phyloP scores from a whole-genome alignment of 2,329 filamentous ascomycete genomes.

The Aspergillus aculeatus region DNA sequence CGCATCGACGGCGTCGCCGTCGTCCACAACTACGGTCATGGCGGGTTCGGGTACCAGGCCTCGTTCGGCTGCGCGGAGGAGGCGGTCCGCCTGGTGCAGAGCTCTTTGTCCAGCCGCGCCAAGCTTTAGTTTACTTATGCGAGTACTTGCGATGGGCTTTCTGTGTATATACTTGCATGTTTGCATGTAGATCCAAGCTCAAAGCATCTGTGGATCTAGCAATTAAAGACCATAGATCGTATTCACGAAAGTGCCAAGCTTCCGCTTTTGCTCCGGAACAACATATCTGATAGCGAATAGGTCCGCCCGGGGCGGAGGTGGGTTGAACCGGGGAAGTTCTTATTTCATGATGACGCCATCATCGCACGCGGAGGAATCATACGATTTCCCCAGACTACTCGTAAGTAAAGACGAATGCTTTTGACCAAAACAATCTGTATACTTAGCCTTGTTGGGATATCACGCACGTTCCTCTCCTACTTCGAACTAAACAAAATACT shows the following conservation, averaged over 20 bases:
- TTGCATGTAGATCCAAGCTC: no score
- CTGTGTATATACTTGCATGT: no score
- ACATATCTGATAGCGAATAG: not conserved
- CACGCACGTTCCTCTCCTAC: no score
- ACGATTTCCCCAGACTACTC: no score
- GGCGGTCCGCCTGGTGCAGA: slow-evolving; percentile 65
- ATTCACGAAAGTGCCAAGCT: not conserved
- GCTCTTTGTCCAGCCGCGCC: slow-evolving; percentile 39
- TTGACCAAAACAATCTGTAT: no score
- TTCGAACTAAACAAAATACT: no score
- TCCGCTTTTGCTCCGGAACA: not conserved
- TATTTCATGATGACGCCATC: slow-evolving; percentile 12
- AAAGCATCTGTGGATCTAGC: no score
- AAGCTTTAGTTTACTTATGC: slow-evolving; percentile 25
- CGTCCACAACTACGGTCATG: slow-evolving; percentile 48
- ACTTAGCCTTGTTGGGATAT: no score
- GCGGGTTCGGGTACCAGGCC: slow-evolving; percentile 62
- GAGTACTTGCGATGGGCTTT: no score
- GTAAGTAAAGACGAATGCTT: no score
- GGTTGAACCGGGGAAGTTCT: not conserved
- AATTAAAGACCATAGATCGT: no score
- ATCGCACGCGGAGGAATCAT: not conserved
- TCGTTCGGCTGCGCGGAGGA: slow-evolving; percentile 69
- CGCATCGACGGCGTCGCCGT: slow-evolving; percentile 59
- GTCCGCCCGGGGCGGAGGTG: not conserved